Evolutionary conservation across 2,329 filamentous ascomycete genomes (phyloP), one percentile per base, ranked within the genome.

Genomic region (Colletotrichum limetticola): DNA sequence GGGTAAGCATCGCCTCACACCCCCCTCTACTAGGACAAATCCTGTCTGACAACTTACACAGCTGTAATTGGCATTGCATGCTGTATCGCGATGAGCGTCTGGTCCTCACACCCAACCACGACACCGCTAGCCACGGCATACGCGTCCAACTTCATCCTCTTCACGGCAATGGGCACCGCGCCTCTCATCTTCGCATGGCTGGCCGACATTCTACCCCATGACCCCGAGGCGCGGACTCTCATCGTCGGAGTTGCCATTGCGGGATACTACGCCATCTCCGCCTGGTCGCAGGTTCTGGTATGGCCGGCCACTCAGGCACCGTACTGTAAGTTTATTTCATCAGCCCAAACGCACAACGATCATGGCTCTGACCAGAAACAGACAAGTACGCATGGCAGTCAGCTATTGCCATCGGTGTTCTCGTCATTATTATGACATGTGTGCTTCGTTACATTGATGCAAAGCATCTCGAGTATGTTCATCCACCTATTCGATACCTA

Each of bases 131-230:
- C 83, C 0, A 83, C 84, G 2, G 87, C 86, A 0, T 89, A 89
- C 74, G 85, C 86, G 3, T 84, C 84, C 62, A 88, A 88, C 73
- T 88, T 89, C 74, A 85, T 89, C 76, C 83, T 84, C 0, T 87
- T 84, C 74, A 79, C 86, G 11, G 81, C 80, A 19, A 78, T 88
- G 3, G 87, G 86, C 1, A 89, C 86, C 0, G 87, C 86, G 2
- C 86, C 87, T 0, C 76, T 89, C 37, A 87, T 89, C 55, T 84
- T 88, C 74, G 83, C 86, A 0, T 89, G 87, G 87, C 78, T 89
- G 3, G 85, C 86, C 0, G 86, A 89, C 75, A 78, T 87, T 76
- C 22, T 72, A 26, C 85, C 85, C 0, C 85, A 87, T 75, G 86
- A 88, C 71, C 84, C 86, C 0, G 86, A 88, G 74, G 85, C 83